A percentile compares a stretch with the other conserved stretches of the same genome.
Evolutionary conservation across 306 rosid genomes (phyloP).

Genomic region (Glycine soja): DNA sequence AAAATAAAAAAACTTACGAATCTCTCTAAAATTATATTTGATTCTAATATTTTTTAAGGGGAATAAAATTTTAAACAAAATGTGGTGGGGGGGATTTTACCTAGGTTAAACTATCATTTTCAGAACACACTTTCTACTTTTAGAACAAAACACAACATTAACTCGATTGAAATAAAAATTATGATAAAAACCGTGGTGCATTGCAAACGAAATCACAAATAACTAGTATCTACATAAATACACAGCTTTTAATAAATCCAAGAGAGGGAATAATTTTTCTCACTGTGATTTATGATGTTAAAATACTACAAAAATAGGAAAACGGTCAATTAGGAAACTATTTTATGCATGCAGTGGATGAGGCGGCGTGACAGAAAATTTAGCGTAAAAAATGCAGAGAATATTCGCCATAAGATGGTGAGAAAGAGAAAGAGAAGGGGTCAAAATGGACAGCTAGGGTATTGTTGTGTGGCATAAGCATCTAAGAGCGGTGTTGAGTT

Average conservation of each 20-base stretch:
- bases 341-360: conserved; percentile 33
- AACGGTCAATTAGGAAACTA: conserved; percentile 25
- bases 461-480: conserved; percentile 9
- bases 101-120: too few species aligned
- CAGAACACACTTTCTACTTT: too few species aligned
- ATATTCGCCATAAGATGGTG: neutral
- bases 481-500: conserved; percentile 10
- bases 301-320: neutral
- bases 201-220: too few species aligned
- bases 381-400: conserved; percentile 34
- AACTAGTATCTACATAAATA: neutral
- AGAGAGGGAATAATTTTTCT: neutral
- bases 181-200: too few species aligned
- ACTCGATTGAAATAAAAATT: too few species aligned
- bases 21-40: too few species aligned
- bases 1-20: too few species aligned
- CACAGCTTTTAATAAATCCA: conserved; percentile 10
- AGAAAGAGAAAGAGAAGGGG: neutral
- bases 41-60: too few species aligned
- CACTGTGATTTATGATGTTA: neutral
- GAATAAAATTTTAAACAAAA: too few species aligned
- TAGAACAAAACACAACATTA: too few species aligned
- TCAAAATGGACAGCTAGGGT: conserved; percentile 40
- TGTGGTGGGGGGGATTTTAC: too few species aligned
- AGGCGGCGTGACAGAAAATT: conserved; percentile 42